These are phyloP conservation scores for Avicennia marina DNA, from an alignment of 257 asterid species.

Conservation along the genomic window DNA sequence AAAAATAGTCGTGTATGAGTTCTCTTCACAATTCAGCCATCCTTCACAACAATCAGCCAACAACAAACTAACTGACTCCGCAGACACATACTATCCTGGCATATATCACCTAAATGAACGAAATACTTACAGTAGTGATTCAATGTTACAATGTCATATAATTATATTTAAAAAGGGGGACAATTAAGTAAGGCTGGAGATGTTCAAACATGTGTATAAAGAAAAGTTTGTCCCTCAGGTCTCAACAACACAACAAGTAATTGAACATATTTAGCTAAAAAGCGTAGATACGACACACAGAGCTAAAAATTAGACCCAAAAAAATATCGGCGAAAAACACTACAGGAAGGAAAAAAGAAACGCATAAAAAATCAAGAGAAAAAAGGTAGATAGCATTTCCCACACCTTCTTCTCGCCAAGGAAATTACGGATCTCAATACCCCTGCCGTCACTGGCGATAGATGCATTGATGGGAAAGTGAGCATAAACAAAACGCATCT, in stretches of 20 bases:
- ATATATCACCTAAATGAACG: too few relatives aligned
- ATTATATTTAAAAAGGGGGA: neutral
- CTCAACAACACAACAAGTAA: neutral
- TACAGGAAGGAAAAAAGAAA: neutral
- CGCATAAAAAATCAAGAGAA: neutral
- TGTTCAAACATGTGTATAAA: neutral
- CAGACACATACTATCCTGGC: neutral
- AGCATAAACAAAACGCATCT: slow-evolving; percentile 88
- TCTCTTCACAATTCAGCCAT: neutral
- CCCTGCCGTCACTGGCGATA: slow-evolving; percentile 35
- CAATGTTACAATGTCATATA: neutral
- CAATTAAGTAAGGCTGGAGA: neutral
- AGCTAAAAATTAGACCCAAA: neutral
- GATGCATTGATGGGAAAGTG: slow-evolving; percentile 81
- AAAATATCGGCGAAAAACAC: neutral
- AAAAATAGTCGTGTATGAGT: too few relatives aligned
- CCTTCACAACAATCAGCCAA: neutral
- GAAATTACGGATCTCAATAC: slow-evolving; percentile 83
- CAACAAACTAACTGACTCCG: neutral
- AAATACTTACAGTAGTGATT: neutral
- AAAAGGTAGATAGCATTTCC: neutral
- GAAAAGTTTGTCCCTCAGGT: neutral
- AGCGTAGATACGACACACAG: neutral
- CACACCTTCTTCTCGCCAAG: slow-evolving; percentile 83
- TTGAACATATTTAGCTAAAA: neutral